A percentile compares a stretch with the other conserved stretches of the same genome.
phyloP scores from a whole-genome alignment of 495 filamentous ascomycete species.

The Mytilinidion resinicola region DNA sequence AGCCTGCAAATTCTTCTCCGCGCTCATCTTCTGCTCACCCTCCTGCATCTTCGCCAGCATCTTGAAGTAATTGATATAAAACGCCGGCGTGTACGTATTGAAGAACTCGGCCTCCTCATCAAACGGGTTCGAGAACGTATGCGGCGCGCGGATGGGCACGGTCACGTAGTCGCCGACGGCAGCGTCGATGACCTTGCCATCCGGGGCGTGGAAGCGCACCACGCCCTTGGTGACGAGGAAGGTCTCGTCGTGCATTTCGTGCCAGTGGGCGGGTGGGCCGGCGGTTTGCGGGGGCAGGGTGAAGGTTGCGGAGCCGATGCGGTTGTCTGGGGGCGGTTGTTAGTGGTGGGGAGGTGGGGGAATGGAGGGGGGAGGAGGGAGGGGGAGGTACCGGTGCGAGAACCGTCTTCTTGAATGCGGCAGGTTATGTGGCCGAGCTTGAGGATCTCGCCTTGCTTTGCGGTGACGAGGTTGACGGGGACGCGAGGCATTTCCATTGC shows the following conservation, averaged over 20 bases:
- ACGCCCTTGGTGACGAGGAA: constrained; percentile 49
- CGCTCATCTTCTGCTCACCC: constrained; percentile 32
- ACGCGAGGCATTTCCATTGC: constrained; percentile 32
- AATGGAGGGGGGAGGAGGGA: background rate
- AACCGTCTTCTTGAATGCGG: constrained; percentile 44
- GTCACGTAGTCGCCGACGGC: constrained; percentile 46
- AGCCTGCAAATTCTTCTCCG: constrained; percentile 37
- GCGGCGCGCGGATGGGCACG: constrained; percentile 45
- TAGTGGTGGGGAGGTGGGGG: background rate
- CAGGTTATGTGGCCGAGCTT: constrained; percentile 38
- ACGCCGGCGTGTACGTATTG: constrained; percentile 50
- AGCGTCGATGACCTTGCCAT: constrained; percentile 41
- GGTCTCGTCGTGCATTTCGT: constrained; percentile 51
- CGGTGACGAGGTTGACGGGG: constrained; percentile 38
- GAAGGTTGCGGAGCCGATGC: constrained; percentile 44
- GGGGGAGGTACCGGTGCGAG: constrained; percentile 30
- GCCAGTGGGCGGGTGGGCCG: constrained; percentile 44
- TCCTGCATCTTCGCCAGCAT: constrained; percentile 36
- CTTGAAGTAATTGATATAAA: constrained; percentile 49
- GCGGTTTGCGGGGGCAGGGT: constrained; percentile 42
- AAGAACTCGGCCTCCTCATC: constrained; percentile 50
- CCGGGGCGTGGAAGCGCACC: constrained; percentile 41
- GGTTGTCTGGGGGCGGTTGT: constrained; percentile 36
- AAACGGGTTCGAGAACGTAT: constrained; percentile 50
- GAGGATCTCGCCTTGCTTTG: constrained; percentile 36